Percentiles rank a stretch among this genome's conserved stretches.
phyloP scores from a whole-genome alignment of 139 green algal species.

The Coelastrella sp. region DNA sequence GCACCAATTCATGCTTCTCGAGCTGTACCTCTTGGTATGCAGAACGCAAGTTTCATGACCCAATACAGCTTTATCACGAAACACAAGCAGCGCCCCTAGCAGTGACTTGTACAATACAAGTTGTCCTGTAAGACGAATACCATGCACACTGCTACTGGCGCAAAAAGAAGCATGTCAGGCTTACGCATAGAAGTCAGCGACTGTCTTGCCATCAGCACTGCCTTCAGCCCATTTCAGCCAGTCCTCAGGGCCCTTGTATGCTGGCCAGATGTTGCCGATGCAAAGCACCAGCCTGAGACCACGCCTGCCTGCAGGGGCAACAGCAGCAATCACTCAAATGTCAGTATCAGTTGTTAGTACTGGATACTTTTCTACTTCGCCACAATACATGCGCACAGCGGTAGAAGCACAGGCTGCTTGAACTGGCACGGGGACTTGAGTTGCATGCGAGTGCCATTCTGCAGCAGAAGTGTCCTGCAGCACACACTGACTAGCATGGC shows the following conservation, averaged over 20 bases:
- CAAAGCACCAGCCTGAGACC: conserved; percentile 1
- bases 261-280: conserved; percentile 57
- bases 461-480: too few relatives aligned
- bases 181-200: conserved; percentile 41
- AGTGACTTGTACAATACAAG: too few relatives aligned
- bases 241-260: conserved; percentile 58
- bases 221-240: conserved; percentile 42
- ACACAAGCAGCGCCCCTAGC: too few relatives aligned
- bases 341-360: not conserved
- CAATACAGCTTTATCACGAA: too few relatives aligned
- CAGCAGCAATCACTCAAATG: not conserved
- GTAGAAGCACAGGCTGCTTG: too few relatives aligned
- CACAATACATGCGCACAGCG: not conserved
- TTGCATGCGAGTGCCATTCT: too few relatives aligned
- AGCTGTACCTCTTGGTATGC: too few relatives aligned
- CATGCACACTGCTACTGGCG: not conserved
- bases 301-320: conserved; percentile 15
- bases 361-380: not conserved
- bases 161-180: not conserved
- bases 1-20: too few relatives aligned
- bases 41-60: too few relatives aligned
- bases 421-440: too few relatives aligned
- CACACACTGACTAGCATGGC: too few relatives aligned
- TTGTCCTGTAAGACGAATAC: not conserved
- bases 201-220: conserved; percentile 38